Percentiles rank a stretch among this genome's conserved stretches.
Conservation (phyloP, 2,329 filamentous ascomycete species). For the Trichoderma guizhouense region DNA sequence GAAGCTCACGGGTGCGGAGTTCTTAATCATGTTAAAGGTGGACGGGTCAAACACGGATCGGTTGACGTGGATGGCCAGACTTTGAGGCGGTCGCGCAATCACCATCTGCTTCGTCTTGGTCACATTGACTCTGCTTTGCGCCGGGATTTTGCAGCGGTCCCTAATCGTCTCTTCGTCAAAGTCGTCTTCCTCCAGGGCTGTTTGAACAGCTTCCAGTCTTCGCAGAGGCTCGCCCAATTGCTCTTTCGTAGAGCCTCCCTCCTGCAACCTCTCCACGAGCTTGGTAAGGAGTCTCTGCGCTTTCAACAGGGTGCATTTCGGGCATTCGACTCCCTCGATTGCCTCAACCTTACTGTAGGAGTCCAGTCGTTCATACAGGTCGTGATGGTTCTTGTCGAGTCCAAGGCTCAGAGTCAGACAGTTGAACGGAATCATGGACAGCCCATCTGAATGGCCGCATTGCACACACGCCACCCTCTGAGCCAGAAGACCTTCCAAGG, state of each 20-base stretch:
- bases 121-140: slow-evolving; percentile 66
- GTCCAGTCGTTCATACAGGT: slow-evolving; percentile 75
- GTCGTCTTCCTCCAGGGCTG: slow-evolving; percentile 73
- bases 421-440: slow-evolving; percentile 90
- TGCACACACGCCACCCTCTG: slow-evolving; percentile 83
- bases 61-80: slow-evolving; percentile 83
- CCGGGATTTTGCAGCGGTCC: slow-evolving; percentile 62
- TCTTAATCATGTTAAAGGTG: slow-evolving; percentile 79
- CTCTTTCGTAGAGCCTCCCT: slow-evolving; percentile 41
- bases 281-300: slow-evolving; percentile 46
- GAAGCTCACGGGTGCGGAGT: slow-evolving; percentile 74
- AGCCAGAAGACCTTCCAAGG: slow-evolving; percentile 81
- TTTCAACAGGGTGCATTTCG: slow-evolving; percentile 78
- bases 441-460: slow-evolving; percentile 82
- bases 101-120: slow-evolving; percentile 90
- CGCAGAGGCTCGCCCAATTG: slow-evolving; percentile 48
- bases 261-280: slow-evolving; percentile 42
- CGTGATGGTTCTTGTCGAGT: slow-evolving; percentile 56
- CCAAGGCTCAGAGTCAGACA: slow-evolving; percentile 85
- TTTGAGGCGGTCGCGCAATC: slow-evolving; percentile 75
- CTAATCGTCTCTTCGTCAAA: slow-evolving; percentile 67
- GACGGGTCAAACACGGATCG: slow-evolving; percentile 84
- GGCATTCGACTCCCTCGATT: slow-evolving; percentile 87
- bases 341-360: slow-evolving; percentile 80
- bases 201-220: slow-evolving; percentile 63